phyloP scores from a whole-genome alignment of 306 rosid genomes.

The Ormosia semicastrata region DNA sequence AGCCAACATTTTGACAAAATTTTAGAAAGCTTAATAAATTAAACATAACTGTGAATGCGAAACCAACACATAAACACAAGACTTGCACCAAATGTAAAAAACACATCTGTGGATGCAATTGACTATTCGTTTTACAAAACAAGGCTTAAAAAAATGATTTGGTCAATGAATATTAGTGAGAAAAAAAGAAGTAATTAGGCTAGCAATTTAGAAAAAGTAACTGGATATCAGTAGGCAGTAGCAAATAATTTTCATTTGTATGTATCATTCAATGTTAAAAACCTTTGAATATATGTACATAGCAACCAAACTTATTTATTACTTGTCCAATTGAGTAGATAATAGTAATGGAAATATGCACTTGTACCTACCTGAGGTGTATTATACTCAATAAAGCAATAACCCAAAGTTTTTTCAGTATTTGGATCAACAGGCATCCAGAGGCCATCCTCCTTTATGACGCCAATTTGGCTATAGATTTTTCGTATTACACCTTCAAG shows the following conservation, averaged over 20 bases:
- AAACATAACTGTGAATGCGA: not conserved
- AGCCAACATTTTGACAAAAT: not conserved
- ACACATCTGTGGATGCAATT: not conserved
- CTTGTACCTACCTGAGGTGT: slow-evolving; percentile 59
- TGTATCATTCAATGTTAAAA: not conserved
- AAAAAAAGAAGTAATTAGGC: not conserved
- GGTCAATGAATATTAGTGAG: not conserved
- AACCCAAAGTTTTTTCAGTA: slow-evolving; percentile 61
- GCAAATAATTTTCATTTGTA: not conserved
- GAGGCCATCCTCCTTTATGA: slow-evolving; percentile 64
- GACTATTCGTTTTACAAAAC: not conserved
- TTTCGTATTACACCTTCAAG: slow-evolving; percentile 69
- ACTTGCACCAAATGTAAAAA: not conserved
- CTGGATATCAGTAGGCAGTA: not conserved
- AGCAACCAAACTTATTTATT: not conserved
- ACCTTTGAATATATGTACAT: not conserved
- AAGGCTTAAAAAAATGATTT: not conserved
- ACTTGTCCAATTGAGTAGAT: not conserved
- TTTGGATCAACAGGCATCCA: slow-evolving; percentile 79
- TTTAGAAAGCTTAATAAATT: not conserved
- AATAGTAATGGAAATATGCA: not conserved
- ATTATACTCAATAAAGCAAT: slow-evolving; percentile 68
- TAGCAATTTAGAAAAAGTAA: not conserved
- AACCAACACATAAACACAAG: not conserved
- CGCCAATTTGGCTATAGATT: slow-evolving; percentile 80